Evolutionary conservation across 345 rosid genomes (phyloP).

Genomic region (Eucalyptus rudis): DNA sequence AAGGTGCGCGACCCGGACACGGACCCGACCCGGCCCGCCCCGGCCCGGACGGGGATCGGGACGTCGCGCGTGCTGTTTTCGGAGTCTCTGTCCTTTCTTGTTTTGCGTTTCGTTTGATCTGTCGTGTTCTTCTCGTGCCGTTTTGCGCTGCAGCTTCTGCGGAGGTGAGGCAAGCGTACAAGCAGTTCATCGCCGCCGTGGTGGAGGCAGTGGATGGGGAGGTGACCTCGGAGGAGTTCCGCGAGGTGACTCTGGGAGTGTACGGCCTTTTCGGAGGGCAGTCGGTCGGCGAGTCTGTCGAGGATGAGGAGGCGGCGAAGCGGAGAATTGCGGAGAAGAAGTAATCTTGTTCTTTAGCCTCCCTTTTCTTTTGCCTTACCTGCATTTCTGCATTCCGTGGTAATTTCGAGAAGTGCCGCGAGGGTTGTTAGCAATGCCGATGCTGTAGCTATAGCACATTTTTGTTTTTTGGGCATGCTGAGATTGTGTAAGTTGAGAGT

Average conservation of each 20-base stretch:
- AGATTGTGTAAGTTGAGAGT: neutral
- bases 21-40: neutral
- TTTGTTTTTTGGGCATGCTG: neutral
- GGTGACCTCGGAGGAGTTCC: slow-evolving; percentile 72
- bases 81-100: neutral
- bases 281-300: slow-evolving; percentile 10
- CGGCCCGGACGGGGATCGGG: neutral
- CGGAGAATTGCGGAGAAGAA: slow-evolving; percentile 24
- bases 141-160: slow-evolving; percentile 38
- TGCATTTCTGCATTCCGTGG: neutral
- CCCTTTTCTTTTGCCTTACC: neutral
- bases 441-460: neutral
- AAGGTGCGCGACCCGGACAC: slow-evolving; percentile 27
- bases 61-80: neutral
- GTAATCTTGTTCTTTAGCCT: slow-evolving; percentile 11
- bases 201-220: slow-evolving; percentile 70
- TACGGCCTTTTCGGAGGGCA: slow-evolving; percentile 24
- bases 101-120: neutral
- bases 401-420: neutral
- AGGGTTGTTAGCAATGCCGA: neutral
- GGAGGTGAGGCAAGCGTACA: slow-evolving; percentile 76
- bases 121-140: neutral
- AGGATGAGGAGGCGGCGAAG: slow-evolving; percentile 19
- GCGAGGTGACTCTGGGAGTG: slow-evolving; percentile 48
- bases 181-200: slow-evolving; percentile 63